A percentile compares a stretch with the other conserved stretches of the same genome.
Evolutionary conservation across 257 asterid species (phyloP).

Genomic region (Anisodus tanguticus): DNA sequence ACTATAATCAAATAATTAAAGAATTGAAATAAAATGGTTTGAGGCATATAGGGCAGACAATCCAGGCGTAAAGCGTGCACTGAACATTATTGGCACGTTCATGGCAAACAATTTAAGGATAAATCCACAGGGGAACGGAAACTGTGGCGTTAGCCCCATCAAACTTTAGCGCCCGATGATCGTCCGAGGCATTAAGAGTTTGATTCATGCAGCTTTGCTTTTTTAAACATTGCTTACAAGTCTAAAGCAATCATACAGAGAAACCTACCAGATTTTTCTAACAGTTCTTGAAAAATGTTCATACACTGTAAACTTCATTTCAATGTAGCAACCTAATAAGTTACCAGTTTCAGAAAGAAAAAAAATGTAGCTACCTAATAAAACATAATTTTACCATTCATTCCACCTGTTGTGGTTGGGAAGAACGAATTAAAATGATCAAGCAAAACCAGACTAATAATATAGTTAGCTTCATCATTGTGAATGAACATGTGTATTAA

Average conservation of each 20-base stretch:
- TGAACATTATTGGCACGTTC: background rate
- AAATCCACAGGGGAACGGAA: too few species aligned
- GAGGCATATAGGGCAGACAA: background rate
- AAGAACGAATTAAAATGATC: background rate
- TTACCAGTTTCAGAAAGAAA: too few species aligned
- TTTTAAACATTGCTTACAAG: background rate
- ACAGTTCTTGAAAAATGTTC: background rate
- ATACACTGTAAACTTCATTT: conserved; percentile 29
- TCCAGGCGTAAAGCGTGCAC: background rate
- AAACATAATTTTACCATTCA: background rate
- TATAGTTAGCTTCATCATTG: background rate
- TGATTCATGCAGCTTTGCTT: background rate
- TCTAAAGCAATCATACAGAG: background rate
- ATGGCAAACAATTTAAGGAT: too few species aligned
- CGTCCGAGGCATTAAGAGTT: background rate
- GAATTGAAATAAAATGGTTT: too few species aligned
- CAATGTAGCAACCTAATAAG: background rate
- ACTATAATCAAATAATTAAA: background rate
- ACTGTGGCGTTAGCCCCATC: background rate
- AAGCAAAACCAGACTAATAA: background rate
- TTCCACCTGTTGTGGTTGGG: background rate
- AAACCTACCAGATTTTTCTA: background rate
- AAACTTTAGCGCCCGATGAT: background rate
- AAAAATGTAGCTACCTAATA: too few species aligned
- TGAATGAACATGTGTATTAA: background rate